Conservation (phyloP, 108 stramenopile species). For the Skeletonema costatum region DNA sequence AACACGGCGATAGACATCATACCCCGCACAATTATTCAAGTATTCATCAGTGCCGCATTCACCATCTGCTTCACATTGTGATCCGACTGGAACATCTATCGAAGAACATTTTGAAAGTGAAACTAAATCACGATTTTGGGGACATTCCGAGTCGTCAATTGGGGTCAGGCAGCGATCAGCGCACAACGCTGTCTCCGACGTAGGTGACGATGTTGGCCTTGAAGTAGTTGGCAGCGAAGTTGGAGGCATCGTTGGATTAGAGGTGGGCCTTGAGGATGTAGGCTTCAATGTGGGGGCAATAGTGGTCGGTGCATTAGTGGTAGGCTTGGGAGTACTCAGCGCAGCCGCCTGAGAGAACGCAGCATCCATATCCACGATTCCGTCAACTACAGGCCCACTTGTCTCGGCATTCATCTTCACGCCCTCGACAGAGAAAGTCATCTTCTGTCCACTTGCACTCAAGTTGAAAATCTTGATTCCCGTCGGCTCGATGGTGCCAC, state of each 20-base stretch:
- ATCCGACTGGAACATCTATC: slow-evolving; percentile 4
- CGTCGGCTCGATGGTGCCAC: slow-evolving; percentile 33
- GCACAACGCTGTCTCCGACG: slow-evolving; percentile 11
- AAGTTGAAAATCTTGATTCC: slow-evolving; percentile 50
- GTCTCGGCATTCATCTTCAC: neutral
- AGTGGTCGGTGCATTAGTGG: neutral
- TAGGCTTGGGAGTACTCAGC: slow-evolving; percentile 1
- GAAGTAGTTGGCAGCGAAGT: neutral
- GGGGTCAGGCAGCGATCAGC: slow-evolving; percentile 26
- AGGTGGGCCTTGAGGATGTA: neutral
- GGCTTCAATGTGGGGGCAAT: neutral
- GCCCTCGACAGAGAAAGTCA: slow-evolving; percentile 38
- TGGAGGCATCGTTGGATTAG: slow-evolving; percentile 4
- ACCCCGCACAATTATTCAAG: slow-evolving; percentile 31
- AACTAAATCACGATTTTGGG: neutral
- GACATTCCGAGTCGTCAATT: slow-evolving; percentile 17
- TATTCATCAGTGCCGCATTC: slow-evolving; percentile 26
- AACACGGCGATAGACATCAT: slow-evolving; percentile 23
- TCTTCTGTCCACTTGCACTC: slow-evolving; percentile 18
- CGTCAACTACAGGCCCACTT: neutral
- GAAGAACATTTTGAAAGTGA: slow-evolving; percentile 13
- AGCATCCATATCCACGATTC: neutral
- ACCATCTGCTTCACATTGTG: slow-evolving; percentile 26
- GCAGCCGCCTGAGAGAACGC: neutral
- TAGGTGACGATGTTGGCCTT: slow-evolving; percentile 6